Conservation (phyloP, 306 rosid species). For the Canavalia gladiata region DNA sequence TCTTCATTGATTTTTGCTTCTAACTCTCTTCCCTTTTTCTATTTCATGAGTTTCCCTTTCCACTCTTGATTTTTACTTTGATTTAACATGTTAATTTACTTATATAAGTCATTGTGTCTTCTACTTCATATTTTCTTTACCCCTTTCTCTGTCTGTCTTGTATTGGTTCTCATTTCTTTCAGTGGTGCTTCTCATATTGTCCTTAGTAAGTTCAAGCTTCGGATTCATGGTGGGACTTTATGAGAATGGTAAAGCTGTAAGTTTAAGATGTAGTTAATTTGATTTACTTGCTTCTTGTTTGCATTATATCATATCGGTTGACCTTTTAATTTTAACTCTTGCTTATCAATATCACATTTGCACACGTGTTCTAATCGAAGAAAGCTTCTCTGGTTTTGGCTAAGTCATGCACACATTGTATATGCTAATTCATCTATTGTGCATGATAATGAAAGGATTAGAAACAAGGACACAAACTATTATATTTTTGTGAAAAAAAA, state of each 20-base stretch:
- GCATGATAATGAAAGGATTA: background rate
- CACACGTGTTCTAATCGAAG: background rate
- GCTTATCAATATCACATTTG: conserved; percentile 11
- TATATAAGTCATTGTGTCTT: background rate
- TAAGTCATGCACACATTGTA: background rate
- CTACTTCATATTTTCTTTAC: conserved; percentile 34
- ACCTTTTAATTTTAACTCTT: background rate
- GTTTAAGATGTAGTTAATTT: conserved; percentile 13
- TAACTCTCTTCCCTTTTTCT: conserved; percentile 1
- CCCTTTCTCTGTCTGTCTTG: background rate
- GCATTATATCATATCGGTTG: background rate
- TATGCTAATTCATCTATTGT: conserved; percentile 18
- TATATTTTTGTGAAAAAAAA: background rate
- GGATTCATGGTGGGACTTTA: conserved; percentile 33
- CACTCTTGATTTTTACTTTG: background rate
- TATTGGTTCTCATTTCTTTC: conserved; percentile 32
- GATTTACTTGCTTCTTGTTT: conserved; percentile 9
- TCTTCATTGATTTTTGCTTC: conserved; percentile 54
- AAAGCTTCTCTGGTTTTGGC: conserved; percentile 35
- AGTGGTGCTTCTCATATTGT: conserved; percentile 25
- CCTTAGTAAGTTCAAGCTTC: conserved; percentile 38
- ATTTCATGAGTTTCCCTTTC: background rate
- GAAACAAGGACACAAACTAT: background rate
- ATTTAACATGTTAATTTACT: background rate
- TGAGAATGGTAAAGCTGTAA: conserved; percentile 18